Evolutionary conservation across 163 green algal genomes (phyloP).

Genomic region (Chlorella variabilis): DNA sequence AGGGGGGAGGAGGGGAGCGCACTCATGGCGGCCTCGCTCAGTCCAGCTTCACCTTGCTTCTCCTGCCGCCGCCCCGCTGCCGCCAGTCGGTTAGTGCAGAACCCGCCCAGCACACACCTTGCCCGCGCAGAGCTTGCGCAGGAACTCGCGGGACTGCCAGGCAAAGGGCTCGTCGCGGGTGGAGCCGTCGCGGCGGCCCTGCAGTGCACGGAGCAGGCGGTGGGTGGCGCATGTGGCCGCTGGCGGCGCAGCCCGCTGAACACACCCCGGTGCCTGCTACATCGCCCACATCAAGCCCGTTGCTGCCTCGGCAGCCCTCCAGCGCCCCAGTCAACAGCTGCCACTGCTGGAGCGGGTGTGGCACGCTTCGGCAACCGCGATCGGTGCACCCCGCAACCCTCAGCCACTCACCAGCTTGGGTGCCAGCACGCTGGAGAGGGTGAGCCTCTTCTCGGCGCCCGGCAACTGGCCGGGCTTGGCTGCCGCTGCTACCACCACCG

Average conservation of each 20-base stretch:
- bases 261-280: too few relatives aligned
- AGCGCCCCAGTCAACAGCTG: too few relatives aligned
- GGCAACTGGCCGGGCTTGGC: neutral
- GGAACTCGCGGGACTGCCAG: slow-evolving; percentile 89
- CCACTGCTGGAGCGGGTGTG: neutral
- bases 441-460: slow-evolving; percentile 89
- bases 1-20: too few relatives aligned
- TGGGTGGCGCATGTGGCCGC: neutral
- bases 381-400: neutral
- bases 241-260: too few relatives aligned
- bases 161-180: slow-evolving; percentile 93
- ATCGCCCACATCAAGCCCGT: neutral
- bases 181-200: slow-evolving; percentile 89
- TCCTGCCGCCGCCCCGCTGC: too few relatives aligned
- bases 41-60: too few relatives aligned
- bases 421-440: slow-evolving; percentile 85
- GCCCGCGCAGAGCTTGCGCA: slow-evolving; percentile 89
- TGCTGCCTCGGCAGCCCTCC: too few relatives aligned
- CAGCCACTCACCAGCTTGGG: slow-evolving; percentile 82
- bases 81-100: too few relatives aligned
- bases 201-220: slow-evolving; percentile 14
- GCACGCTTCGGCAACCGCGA: neutral
- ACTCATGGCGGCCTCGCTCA: too few relatives aligned
- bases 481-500: slow-evolving; percentile 76
- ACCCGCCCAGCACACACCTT: too few relatives aligned